A percentile compares a stretch with the other conserved stretches of the same genome.
Evolutionary conservation across 2,329 filamentous ascomycete genomes (phyloP).

Genomic region (Ophiosphaerella herpotricha): DNA sequence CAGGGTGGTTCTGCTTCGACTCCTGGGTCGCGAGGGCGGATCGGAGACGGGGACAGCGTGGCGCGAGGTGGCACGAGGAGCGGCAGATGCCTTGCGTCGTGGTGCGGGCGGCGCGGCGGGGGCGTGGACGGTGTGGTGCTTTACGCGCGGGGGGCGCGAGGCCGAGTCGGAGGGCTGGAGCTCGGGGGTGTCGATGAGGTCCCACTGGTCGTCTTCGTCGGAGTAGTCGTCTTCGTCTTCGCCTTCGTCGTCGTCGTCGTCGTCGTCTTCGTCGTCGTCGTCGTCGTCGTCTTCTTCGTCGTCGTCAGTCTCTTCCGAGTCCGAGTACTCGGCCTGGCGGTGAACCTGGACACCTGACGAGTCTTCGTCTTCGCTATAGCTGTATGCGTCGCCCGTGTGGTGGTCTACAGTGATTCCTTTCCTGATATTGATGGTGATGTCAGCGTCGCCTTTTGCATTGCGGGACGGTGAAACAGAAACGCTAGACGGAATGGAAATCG

Average conservation of each 20-base stretch:
- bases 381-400: slow-evolving; percentile 42
- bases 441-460: slow-evolving; percentile 41
- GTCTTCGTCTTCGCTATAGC: slow-evolving; percentile 42
- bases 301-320: slow-evolving; percentile 26
- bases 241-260: slow-evolving; percentile 26
- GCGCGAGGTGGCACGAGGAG: slow-evolving; percentile 48
- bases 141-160: slow-evolving; percentile 45
- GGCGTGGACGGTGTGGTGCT: slow-evolving; percentile 35
- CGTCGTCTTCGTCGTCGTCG: slow-evolving; percentile 35
- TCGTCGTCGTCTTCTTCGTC: slow-evolving; percentile 37
- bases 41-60: slow-evolving; percentile 39
- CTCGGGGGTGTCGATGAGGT: slow-evolving; percentile 44
- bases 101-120: slow-evolving; percentile 42
- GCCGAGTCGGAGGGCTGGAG: slow-evolving; percentile 57
- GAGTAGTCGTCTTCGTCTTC: slow-evolving; percentile 39
- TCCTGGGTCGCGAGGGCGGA: slow-evolving; percentile 39
- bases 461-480: slow-evolving; percentile 34
- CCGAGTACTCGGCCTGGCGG: slow-evolving; percentile 39
- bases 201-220: slow-evolving; percentile 28
- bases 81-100: slow-evolving; percentile 38
- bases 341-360: slow-evolving; percentile 39
- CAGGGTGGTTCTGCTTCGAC: slow-evolving; percentile 39
- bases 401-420: slow-evolving; percentile 47
- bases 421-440: slow-evolving; percentile 44
- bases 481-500: slow-evolving; percentile 32